Base-by-base conservation (phyloP, 179 eudicot species). In the Corrigiola litoralis region DNA sequence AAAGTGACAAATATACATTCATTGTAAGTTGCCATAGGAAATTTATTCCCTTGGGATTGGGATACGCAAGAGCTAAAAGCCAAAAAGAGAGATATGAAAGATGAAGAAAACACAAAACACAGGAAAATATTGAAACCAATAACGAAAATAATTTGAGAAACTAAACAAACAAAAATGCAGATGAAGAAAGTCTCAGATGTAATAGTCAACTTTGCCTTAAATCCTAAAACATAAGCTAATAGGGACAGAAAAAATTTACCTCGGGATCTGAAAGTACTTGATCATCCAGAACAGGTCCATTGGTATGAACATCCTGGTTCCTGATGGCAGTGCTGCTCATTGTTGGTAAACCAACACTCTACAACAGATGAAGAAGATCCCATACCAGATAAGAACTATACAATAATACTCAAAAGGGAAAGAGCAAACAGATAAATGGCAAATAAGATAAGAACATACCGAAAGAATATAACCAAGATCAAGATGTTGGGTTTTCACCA, bases 401-500 rank as follows among this genome's bases (percentile, higher is more conserved):
- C 16, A 67, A 33, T 33, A 29, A 14, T 4, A 58, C 20, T 17
- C 25, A 29, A 18, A 65, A 57, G 12, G 36, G 27, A 27, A 37
- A 56, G 17, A 47, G 20, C 32, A 24, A 4, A 58, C 40, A 45
- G 24, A 48, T 8, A 46, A 21, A 56, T 40, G 40, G 42, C 1
- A 47, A 17, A 36, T 13, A n/a, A 28, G 44, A 16, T 63, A 10
- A 49, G 48, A 71, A 79, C 96, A 60, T 88, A 94, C 99, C 21
- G 96, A 86, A 45, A 90, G 86, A 63, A 94, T 41, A 74, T 83
- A 86, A 41, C 80, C 61, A 67, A 94, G 95, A 81, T 94, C 97
- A 78, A 94, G 91, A 86, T 94, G 99, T 68, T 88, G 97, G 48
- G 99, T 94, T 78, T 94, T 94, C 87, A 90, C 65, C 68, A 94